A percentile compares a stretch with the other conserved stretches of the same genome.
phyloP scores from a whole-genome alignment of 2,329 filamentous ascomycete genomes.

The Macrophomina pseudophaseolina region DNA sequence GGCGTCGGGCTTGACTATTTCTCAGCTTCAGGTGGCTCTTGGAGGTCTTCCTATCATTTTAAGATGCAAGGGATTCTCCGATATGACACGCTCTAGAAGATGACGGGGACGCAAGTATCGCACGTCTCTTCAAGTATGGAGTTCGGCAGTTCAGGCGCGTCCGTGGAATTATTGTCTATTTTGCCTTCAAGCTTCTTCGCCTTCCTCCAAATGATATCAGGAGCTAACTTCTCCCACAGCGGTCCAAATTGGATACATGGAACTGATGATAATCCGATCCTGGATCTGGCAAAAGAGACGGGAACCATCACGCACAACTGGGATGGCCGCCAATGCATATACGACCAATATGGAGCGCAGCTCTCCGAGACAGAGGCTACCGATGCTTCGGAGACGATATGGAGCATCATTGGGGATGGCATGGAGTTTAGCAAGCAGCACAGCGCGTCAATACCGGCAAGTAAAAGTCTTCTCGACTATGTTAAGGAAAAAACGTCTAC shows the following conservation, averaged over 20 bases:
- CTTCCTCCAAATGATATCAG: not conserved
- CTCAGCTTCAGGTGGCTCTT: not conserved
- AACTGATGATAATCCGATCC: constrained; percentile 71
- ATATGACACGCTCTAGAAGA: not conserved
- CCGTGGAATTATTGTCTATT: not conserved
- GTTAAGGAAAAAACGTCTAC: constrained; percentile 57
- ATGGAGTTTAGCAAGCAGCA: constrained; percentile 69
- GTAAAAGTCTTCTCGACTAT: constrained; percentile 62
- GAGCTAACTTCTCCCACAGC: constrained; percentile 40
- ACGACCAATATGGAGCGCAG: constrained; percentile 61
- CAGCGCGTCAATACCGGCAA: constrained; percentile 56
- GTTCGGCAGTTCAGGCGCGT: not conserved
- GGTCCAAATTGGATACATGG: constrained; percentile 86
- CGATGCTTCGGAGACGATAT: constrained; percentile 60
- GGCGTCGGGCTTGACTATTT: not conserved
- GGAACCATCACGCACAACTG: constrained; percentile 59
- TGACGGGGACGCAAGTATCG: no score
- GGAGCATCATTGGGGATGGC: constrained; percentile 70
- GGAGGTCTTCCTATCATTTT: not conserved
- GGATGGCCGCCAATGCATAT: constrained; percentile 61
- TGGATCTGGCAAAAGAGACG: constrained; percentile 68
- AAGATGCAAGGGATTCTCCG: not conserved
- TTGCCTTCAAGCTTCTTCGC: not conserved
- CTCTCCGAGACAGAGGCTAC: constrained; percentile 50
- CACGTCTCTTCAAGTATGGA: no score